Evolutionary conservation across 768 basidiomycete species (phyloP), one percentile per base, ranked within the genome.

Genomic region (Leccinellum albellum): DNA sequence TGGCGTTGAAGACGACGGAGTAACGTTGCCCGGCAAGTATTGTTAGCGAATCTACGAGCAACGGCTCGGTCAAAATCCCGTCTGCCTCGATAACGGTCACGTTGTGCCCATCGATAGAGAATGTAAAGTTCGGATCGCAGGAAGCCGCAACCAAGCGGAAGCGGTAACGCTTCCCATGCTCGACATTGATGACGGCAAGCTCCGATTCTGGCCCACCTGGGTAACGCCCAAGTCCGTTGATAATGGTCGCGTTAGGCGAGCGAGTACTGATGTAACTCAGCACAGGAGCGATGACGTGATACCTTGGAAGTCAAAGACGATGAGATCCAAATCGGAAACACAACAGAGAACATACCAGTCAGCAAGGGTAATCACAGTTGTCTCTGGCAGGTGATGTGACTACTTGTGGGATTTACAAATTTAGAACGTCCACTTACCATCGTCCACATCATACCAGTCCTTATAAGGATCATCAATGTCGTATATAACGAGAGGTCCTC

Each of bases 91-190:
- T 68, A 40, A 71, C 57, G 12, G 70, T 68, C 63, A 80, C 51
- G n/a, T 55, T 68, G 53, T 82, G 81, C 1, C 70, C 70, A 53
- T 81, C 80, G 46, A 82, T 78, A 6, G 79, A 78, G 61, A 83
- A 81, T 0, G 54, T 33, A 54, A 68, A 79, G 57, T 73, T 68
- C 2, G 78, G 74, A 51, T 78, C 74, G 58, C 81, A 82, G 6
- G 77, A 73, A 28, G 79, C 77, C 26, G 70, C 71, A 1, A 82
- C 69, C 26, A 83, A 61, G 29, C 82, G 78, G 69, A 82, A 74
- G n/a, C 81, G 76, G 59, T 82, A 81, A 7, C 76, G 71, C 31
- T 68, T 66, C 21, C 73, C 71, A 10, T 66, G 53, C 8, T 66
- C 45, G 28, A 81, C 78, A n/a, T 63, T 73, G 24, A 80, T 64